phyloP scores from a whole-genome alignment of 2,329 filamentous ascomycete genomes.

The Talaromyces sp. region DNA sequence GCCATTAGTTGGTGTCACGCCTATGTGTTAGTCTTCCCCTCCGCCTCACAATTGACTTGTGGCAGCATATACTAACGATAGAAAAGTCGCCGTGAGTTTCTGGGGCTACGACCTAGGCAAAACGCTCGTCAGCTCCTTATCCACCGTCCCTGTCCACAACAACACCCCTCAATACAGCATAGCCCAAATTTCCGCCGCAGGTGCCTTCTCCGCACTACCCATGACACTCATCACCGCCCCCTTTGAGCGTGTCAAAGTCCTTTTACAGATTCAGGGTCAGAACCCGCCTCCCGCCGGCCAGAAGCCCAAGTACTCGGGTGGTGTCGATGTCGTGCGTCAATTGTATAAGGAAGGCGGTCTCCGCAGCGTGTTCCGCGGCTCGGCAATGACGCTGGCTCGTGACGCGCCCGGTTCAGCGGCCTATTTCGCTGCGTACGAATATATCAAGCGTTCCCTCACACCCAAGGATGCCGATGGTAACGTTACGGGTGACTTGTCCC shows the following conservation, averaged over 20 bases:
- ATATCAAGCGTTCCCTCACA: conserved; percentile 82
- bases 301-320: conserved; percentile 87
- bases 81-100: conserved; percentile 62
- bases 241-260: conserved; percentile 97
- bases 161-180: conserved; percentile 67
- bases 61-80: conserved; percentile 11
- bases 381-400: conserved; percentile 83
- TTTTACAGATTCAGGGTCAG: conserved; percentile 95
- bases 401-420: conserved; percentile 91
- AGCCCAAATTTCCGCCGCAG: conserved; percentile 82
- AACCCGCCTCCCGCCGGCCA: conserved; percentile 79
- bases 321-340: conserved; percentile 85
- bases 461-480: conserved; percentile 75
- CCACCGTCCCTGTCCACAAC: conserved; percentile 61
- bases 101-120: conserved; percentile 96
- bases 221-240: conserved; percentile 98
- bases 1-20: conserved; percentile 90
- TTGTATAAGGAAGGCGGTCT: conserved; percentile 89
- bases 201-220: conserved; percentile 96
- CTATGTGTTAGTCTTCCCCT: conserved; percentile 76
- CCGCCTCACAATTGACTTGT: conserved; percentile 12
- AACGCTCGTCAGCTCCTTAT: conserved; percentile 69
- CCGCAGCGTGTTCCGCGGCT: conserved; percentile 87
- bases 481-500: conserved; percentile 71
- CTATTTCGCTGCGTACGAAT: conserved; percentile 97